Base-by-base conservation (phyloP, 768 basidiomycete genomes). In the Asterophora parasitica region DNA sequence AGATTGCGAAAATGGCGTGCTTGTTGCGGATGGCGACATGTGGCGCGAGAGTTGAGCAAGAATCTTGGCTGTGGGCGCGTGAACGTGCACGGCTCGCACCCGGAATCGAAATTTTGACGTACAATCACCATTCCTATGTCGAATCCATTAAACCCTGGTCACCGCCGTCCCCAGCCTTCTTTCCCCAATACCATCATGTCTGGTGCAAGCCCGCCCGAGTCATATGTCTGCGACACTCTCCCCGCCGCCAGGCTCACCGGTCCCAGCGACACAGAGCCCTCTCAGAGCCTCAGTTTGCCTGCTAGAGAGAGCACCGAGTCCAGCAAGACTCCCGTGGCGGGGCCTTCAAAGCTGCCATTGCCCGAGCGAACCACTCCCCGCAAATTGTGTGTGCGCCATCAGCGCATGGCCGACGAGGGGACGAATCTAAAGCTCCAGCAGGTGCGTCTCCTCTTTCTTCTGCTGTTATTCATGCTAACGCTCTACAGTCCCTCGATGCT, bases 321-420 rank as follows among this genome's bases (percentile, higher is more conserved):
- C 19, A 47, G 44, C 44, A 23, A 23, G 23, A 23, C 6, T 6
- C 3, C 23, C 23, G 23, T 23, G 3, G 44, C 36, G 37, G 15
- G 37, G 3, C 42, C 33, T 42, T 27, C 35, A 26, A 33, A 57
- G 7, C 52, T 64, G 10, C 42, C 67, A 1, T 63, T 64, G 11
- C 61, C 67, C 0, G 56, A 70, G 9, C 69, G 71, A n/a, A 61
- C 65, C 1, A 65, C 76, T 2, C 74, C 78, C 11, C 72, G 89
- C 39, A 95, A 92, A 69, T 77, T 96, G 13, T 97, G 94, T 62
- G 83, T 93, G 4, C 71, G 94, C 27, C 95, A 98, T 67, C 90
- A 94, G 70, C 78, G 94, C 39, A 98, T 95, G 84, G 95, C 95
- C 4, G 92, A 98, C 71, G 83, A 95, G 67, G 91, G 91, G 11